A percentile compares a stretch with the other conserved stretches of the same genome.
Conservation (phyloP, 2,329 filamentous ascomycete species). For the Sclerotinia glacialis region DNA sequence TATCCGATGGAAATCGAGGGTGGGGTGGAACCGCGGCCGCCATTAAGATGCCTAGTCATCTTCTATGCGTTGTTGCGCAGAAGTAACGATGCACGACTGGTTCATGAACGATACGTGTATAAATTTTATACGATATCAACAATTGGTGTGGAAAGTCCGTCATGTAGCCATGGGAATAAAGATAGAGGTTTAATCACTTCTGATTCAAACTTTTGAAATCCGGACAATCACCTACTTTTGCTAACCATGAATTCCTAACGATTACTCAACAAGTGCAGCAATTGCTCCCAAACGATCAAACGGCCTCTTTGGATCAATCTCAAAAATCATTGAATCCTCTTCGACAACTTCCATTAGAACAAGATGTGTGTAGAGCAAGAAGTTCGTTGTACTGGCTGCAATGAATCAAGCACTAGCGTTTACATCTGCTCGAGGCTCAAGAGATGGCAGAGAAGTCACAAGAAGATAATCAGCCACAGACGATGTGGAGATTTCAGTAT, state of each 20-base stretch:
- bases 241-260: slow-evolving; percentile 2
- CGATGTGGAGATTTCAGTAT: slow-evolving; percentile 16
- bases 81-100: slow-evolving; percentile 13
- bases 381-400: slow-evolving; percentile 21
- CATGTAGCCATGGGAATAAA: neutral
- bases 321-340: neutral
- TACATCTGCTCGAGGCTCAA: slow-evolving; percentile 20
- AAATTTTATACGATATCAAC: neutral
- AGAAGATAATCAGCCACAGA: slow-evolving; percentile 17
- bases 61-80: slow-evolving; percentile 15
- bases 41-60: neutral
- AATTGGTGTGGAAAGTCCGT: neutral
- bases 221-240: neutral
- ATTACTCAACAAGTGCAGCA: neutral
- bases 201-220: slow-evolving; percentile 11
- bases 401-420: slow-evolving; percentile 17
- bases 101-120: slow-evolving; percentile 17
- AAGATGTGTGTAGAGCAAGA: slow-evolving; percentile 20
- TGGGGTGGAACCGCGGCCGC: slow-evolving; percentile 4
- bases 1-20: slow-evolving; percentile 2
- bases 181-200: neutral
- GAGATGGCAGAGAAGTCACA: slow-evolving; percentile 20
- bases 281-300: neutral
- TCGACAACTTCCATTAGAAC: neutral
- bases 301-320: neutral